A percentile compares a stretch with the other conserved stretches of the same genome.
These are phyloP conservation scores for Populus trichocarpa DNA, from an alignment of 441 rosid genomes.

Conservation along the genomic window DNA sequence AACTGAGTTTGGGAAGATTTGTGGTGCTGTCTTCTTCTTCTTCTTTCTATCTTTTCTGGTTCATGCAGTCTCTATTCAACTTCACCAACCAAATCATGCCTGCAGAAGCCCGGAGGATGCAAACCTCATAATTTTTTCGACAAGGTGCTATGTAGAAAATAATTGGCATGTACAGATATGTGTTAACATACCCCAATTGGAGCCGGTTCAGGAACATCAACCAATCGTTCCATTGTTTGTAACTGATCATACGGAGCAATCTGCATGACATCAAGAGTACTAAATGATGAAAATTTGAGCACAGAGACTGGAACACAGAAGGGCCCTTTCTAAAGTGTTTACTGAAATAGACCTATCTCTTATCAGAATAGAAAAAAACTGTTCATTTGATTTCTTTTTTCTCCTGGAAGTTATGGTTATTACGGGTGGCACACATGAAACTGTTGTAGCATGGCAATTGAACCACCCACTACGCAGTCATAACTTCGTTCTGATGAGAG, in stretches of 20 bases:
- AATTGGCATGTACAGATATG: neutral
- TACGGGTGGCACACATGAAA: too few species aligned
- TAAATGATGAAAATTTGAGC: neutral
- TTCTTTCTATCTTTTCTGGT: neutral
- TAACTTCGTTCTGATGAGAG: too few species aligned
- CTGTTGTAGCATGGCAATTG: too few species aligned
- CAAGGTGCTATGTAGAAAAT: constrained; percentile 1
- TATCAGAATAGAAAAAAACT: neutral
- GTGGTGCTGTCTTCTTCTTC: neutral
- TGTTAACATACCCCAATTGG: constrained; percentile 18
- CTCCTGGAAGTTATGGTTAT: too few species aligned
- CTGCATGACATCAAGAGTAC: constrained; percentile 29
- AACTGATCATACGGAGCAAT: constrained; percentile 90
- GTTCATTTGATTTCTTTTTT: too few species aligned
- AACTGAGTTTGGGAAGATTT: neutral
- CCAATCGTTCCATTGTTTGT: constrained; percentile 66
- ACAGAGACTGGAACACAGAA: neutral
- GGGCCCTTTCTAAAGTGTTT: neutral
- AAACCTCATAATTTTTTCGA: neutral
- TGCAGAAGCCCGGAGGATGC: neutral
- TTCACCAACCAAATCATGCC: constrained; percentile 2
- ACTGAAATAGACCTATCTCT: neutral
- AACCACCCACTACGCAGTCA: too few species aligned
- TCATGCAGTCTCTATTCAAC: neutral
- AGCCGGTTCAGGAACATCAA: constrained; percentile 47